Conservation (phyloP, 208 protist genomes). For the Wallacemonas rigidus region DNA sequence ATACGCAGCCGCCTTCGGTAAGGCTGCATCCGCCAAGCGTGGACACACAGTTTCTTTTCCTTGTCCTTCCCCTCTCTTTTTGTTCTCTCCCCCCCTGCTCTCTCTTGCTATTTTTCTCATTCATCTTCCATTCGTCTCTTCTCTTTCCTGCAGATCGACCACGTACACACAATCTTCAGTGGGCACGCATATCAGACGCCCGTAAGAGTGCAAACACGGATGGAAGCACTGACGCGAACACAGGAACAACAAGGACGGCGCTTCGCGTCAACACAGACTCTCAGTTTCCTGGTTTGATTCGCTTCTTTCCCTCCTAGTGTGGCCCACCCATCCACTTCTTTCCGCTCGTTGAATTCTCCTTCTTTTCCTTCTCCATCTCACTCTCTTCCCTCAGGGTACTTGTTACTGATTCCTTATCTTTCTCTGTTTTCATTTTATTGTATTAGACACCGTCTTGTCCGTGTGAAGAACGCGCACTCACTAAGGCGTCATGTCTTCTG, state of each 20-base stretch:
- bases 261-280: too few species aligned
- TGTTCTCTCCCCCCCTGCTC: conserved; percentile 15
- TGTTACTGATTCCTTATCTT: too few species aligned
- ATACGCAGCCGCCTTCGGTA: neutral
- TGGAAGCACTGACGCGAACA: too few species aligned
- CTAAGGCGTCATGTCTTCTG: conserved; percentile 1
- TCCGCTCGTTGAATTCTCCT: too few species aligned
- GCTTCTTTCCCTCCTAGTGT: too few species aligned
- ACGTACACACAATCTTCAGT: neutral
- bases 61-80: conserved; percentile 15
- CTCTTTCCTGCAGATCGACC: neutral
- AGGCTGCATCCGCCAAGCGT: neutral
- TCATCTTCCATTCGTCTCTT: neutral
- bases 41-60: conserved; percentile 10
- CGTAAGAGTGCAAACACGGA: too few species aligned
- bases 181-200: too few species aligned
- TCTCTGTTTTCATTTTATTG: neutral
- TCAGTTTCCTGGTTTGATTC: too few species aligned
- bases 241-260: too few species aligned
- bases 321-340: too few species aligned
- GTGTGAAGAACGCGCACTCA: neutral
- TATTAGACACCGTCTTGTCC: conserved; percentile 6
- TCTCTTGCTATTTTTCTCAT: conserved; percentile 26
- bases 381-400: too few species aligned
- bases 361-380: too few species aligned